Conservation (phyloP, 2,329 filamentous ascomycete species). For the Sclerotinia minor region DNA sequence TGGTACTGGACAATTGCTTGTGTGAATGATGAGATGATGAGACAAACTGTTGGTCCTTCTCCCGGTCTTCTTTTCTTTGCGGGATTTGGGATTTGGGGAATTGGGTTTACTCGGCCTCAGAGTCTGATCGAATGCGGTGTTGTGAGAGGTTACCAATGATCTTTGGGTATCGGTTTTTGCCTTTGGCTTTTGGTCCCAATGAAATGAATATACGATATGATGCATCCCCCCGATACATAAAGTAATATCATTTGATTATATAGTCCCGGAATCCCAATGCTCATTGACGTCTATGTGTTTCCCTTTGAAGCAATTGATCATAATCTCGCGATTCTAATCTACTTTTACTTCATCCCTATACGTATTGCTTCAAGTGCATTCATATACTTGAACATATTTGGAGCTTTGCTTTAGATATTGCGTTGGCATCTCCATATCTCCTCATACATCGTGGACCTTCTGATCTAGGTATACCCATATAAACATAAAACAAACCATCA, state of each 20-base stretch:
- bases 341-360: background rate
- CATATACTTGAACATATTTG: background rate
- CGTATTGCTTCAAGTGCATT: background rate
- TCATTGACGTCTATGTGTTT: background rate
- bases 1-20: background rate
- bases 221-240: background rate
- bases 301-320: background rate
- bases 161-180: no score
- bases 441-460: background rate
- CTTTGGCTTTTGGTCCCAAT: background rate
- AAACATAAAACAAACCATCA: background rate
- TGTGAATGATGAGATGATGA: constrained; percentile 7
- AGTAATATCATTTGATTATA: background rate
- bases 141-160: background rate
- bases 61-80: background rate
- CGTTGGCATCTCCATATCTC: background rate
- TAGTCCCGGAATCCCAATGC: background rate
- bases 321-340: background rate
- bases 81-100: background rate
- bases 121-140: background rate
- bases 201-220: background rate
- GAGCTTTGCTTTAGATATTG: background rate
- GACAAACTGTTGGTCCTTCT: background rate
- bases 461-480: background rate
- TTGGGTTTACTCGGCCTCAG: background rate